Conservation (phyloP, 129 eudicot species). For the Flaveria robusta region DNA sequence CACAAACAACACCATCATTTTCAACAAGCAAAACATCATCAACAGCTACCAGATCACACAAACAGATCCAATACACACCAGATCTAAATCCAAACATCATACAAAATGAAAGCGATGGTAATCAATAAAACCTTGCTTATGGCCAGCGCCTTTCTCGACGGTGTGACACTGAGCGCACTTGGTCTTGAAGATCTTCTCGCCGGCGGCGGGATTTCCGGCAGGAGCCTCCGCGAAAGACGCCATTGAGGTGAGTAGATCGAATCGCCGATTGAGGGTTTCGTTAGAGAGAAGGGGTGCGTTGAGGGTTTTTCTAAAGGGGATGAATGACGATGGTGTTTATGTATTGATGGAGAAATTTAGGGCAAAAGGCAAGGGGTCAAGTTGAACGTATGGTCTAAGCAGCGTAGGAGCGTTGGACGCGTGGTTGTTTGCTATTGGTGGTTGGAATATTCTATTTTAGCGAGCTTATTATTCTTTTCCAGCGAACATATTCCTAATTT, state of each 20-base stretch:
- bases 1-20: background rate
- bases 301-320: slow-evolving; percentile 4
- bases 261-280: slow-evolving; percentile 23
- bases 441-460: background rate
- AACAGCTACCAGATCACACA: background rate
- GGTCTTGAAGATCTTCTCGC: slow-evolving; percentile 92
- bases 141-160: slow-evolving; percentile 91
- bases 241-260: slow-evolving; percentile 39
- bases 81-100: slow-evolving; percentile 1
- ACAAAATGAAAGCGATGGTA: too few species aligned
- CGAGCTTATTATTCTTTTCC: background rate
- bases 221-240: slow-evolving; percentile 92
- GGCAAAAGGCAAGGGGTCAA: slow-evolving; percentile 37
- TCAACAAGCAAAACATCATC: background rate
- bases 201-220: slow-evolving; percentile 59
- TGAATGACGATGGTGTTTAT: background rate
- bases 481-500: background rate
- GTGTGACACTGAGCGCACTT: slow-evolving; percentile 69
- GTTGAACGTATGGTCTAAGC: slow-evolving; percentile 25
- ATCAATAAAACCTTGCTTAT: slow-evolving; percentile 65
- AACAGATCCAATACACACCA: slow-evolving; percentile 14
- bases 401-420: slow-evolving; percentile 26
- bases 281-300: background rate
- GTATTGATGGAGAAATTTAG: slow-evolving; percentile 24
- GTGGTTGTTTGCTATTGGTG: background rate